A percentile compares a stretch with the other conserved stretches of the same genome.
These are phyloP conservation scores for Elsinoe fawcettii DNA, from an alignment of 2,329 filamentous ascomycete genomes.

Conservation along the genomic window DNA sequence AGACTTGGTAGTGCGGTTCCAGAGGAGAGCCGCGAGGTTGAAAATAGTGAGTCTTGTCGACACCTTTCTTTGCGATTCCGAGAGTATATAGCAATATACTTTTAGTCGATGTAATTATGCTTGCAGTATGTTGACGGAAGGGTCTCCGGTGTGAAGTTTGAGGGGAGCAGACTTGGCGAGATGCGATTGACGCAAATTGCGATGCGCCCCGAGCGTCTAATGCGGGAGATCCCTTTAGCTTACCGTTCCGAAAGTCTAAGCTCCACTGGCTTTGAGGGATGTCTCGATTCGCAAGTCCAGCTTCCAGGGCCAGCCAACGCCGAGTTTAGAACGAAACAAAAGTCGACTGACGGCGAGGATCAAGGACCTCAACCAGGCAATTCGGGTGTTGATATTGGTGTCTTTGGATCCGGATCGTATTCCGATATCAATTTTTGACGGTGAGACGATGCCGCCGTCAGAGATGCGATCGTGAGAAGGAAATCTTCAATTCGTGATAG, in stretches of 20 bases:
- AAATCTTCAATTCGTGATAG: conserved; percentile 13
- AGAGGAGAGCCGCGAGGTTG: not conserved
- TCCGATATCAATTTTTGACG: not conserved
- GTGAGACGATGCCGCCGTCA: not conserved
- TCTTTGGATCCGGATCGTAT: not conserved
- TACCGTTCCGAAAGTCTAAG: not conserved
- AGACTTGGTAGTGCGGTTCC: not conserved
- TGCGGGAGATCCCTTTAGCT: conserved; percentile 4
- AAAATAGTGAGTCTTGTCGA: not conserved
- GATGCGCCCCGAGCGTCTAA: not conserved
- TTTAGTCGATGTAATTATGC: not conserved
- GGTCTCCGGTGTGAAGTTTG: not conserved
- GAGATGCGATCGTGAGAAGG: not conserved
- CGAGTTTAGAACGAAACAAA: conserved; percentile 13
- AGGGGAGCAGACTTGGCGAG: not conserved
- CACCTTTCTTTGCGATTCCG: not conserved
- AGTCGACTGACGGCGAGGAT: not conserved
- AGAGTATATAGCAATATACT: not conserved
- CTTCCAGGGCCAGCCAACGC: conserved; percentile 9
- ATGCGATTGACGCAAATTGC: conserved; percentile 3
- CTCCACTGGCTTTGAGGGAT: not conserved
- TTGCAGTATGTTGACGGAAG: not conserved
- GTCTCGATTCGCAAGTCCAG: not conserved
- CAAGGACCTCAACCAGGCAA: not conserved
- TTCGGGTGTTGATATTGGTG: not conserved